Percentiles rank a stretch among this genome's conserved stretches.
Conservation (phyloP, 306 rosid genomes). For the Pueraria montana region DNA sequence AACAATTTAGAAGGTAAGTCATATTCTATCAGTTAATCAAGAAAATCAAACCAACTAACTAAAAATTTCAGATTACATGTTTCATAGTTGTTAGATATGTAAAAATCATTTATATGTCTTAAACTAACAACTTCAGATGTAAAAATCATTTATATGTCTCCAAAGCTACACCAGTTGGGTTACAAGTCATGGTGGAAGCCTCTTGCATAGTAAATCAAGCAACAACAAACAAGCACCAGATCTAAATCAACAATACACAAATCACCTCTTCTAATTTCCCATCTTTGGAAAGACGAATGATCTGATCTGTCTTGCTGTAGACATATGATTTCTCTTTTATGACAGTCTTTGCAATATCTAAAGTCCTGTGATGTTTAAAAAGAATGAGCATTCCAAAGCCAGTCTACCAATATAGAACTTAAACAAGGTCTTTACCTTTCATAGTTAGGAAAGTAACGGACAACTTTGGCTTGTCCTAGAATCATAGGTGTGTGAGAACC, state of each 20-base stretch:
- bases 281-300: constrained; percentile 75
- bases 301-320: constrained; percentile 70
- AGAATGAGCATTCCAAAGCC: constrained; percentile 44
- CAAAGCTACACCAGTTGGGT: constrained; percentile 17
- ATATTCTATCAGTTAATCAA: background rate
- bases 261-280: constrained; percentile 82
- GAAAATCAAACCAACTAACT: constrained; percentile 2
- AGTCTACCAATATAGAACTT: constrained; percentile 11
- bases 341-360: constrained; percentile 80
- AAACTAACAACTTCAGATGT: background rate
- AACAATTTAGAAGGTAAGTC: constrained; percentile 29
- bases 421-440: constrained; percentile 69
- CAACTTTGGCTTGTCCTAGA: constrained; percentile 97
- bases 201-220: constrained; percentile 36
- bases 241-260: constrained; percentile 44
- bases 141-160: background rate
- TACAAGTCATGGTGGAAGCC: constrained; percentile 6
- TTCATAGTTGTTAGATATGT: background rate
- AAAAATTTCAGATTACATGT: constrained; percentile 17
- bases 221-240: constrained; percentile 14
- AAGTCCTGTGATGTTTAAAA: constrained; percentile 69
- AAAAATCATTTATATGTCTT: constrained; percentile 18
- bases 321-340: constrained; percentile 74
- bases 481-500: constrained; percentile 96
- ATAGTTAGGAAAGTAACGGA: constrained; percentile 84